These are phyloP conservation scores for Neurospora terricola DNA, from an alignment of 495 filamentous ascomycete species.

Conservation along the genomic window DNA sequence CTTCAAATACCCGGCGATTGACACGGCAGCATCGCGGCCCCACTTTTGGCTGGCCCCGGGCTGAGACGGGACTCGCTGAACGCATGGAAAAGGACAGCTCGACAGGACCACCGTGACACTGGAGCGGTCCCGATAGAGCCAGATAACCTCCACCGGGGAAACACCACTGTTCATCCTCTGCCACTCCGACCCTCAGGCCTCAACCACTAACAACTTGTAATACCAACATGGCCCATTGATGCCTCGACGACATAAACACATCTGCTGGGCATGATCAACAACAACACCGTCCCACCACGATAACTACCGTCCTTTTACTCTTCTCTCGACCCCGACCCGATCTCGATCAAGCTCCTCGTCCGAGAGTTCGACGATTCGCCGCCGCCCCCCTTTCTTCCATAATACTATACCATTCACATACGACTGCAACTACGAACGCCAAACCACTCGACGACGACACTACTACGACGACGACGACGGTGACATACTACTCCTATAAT, in stretches of 20 bases:
- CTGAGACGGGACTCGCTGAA: background rate
- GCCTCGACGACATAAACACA: background rate
- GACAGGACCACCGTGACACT: background rate
- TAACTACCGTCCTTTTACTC: background rate
- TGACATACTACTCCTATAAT: background rate
- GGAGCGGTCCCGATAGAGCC: background rate
- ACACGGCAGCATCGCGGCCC: background rate
- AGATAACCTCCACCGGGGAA: background rate
- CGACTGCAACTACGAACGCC: background rate
- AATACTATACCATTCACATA: background rate
- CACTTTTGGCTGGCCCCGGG: background rate
- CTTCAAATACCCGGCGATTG: background rate
- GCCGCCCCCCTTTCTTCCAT: background rate
- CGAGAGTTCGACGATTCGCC: background rate
- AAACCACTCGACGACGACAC: background rate
- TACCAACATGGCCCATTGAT: background rate
- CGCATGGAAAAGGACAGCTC: background rate
- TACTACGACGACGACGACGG: background rate
- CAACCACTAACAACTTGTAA: background rate
- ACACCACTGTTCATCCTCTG: background rate
- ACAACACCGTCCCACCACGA: background rate
- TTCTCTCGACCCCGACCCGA: background rate
- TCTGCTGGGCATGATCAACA: conserved; percentile 1
- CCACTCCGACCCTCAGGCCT: background rate
- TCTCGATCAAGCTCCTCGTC: background rate